Percentiles rank a stretch among this genome's conserved stretches.
These are phyloP conservation scores for Nothophytophthora sp. DNA, from an alignment of 352 stramenopile species.

Conservation along the genomic window DNA sequence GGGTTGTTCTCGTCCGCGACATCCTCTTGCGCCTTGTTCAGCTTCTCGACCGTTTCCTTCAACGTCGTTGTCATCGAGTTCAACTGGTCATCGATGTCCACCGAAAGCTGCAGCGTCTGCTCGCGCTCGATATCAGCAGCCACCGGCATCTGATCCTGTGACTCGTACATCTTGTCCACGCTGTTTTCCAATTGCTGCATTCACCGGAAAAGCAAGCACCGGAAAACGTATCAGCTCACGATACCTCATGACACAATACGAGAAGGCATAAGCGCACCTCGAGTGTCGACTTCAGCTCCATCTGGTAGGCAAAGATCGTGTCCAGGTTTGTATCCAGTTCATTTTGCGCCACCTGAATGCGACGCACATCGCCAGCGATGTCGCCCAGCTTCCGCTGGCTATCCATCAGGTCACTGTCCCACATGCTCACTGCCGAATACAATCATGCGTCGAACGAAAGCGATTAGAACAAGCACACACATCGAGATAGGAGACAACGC, in stretches of 20 bases:
- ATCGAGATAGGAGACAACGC: too few relatives aligned
- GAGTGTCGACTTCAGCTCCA: constrained; percentile 88
- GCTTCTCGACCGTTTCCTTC: constrained; percentile 87
- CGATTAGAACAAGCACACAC: not conserved
- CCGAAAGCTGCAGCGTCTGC: constrained; percentile 83
- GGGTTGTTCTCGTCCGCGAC: constrained; percentile 73
- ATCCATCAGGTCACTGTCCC: constrained; percentile 85
- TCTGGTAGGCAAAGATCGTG: constrained; percentile 89
- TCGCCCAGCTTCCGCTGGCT: constrained; percentile 86
- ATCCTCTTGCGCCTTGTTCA: constrained; percentile 83
- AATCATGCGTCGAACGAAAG: too few relatives aligned
- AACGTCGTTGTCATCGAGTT: constrained; percentile 87
- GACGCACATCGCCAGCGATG: constrained; percentile 78
- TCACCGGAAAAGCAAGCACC: not conserved
- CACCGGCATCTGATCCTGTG: constrained; percentile 83
- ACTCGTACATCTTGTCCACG: constrained; percentile 90
- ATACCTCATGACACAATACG: not conserved
- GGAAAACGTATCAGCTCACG: constrained; percentile 5
- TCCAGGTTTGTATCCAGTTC: constrained; percentile 87
- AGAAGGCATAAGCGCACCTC: constrained; percentile 41
- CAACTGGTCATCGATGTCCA: constrained; percentile 87
- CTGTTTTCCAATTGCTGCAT: constrained; percentile 86
- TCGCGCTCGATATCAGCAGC: constrained; percentile 86
- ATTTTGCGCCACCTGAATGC: constrained; percentile 86
- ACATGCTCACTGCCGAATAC: constrained; percentile 70